Percentiles rank a stretch among this genome's conserved stretches.
These are phyloP conservation scores for Ophiocordyceps camponoti-floridani DNA, from an alignment of 2,329 filamentous ascomycete species.

Conservation along the genomic window DNA sequence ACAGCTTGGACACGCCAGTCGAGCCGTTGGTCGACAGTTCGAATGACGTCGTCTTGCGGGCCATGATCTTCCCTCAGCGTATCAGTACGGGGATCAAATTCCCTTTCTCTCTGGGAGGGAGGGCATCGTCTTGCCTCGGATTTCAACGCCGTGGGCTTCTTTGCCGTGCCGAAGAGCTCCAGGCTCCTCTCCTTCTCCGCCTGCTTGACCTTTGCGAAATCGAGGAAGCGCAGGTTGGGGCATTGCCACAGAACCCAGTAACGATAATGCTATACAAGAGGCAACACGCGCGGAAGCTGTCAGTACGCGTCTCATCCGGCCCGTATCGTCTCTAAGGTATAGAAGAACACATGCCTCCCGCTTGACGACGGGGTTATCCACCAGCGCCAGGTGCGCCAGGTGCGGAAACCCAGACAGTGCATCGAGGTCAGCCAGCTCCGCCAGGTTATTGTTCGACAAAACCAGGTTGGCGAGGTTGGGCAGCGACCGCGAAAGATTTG, in stretches of 20 bases:
- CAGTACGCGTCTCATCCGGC: background rate
- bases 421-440: conserved; percentile 76
- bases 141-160: conserved; percentile 66
- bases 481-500: conserved; percentile 52
- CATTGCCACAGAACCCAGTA: conserved; percentile 82
- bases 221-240: conserved; percentile 72
- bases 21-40: conserved; percentile 30
- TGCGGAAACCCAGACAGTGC: conserved; percentile 49
- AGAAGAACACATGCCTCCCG: conserved; percentile 51
- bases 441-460: conserved; percentile 65
- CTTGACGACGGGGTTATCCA: conserved; percentile 79
- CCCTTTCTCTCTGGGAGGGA: too few relatives aligned
- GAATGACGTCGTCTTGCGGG: conserved; percentile 63
- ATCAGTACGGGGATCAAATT: background rate
- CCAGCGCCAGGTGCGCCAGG: conserved; percentile 63
- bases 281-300: background rate
- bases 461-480: conserved; percentile 72
- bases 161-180: conserved; percentile 66
- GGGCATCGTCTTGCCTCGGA: conserved; percentile 28
- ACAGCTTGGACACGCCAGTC: conserved; percentile 39
- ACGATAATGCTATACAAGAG: conserved; percentile 55
- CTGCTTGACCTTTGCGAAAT: conserved; percentile 82
- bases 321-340: background rate
- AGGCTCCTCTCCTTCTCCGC: conserved; percentile 58
- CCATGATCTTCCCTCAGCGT: conserved; percentile 44